Evolutionary conservation across 371 early-diverging fungal genomes (phyloP).

Genomic region (Dentiscutata heterogama): DNA sequence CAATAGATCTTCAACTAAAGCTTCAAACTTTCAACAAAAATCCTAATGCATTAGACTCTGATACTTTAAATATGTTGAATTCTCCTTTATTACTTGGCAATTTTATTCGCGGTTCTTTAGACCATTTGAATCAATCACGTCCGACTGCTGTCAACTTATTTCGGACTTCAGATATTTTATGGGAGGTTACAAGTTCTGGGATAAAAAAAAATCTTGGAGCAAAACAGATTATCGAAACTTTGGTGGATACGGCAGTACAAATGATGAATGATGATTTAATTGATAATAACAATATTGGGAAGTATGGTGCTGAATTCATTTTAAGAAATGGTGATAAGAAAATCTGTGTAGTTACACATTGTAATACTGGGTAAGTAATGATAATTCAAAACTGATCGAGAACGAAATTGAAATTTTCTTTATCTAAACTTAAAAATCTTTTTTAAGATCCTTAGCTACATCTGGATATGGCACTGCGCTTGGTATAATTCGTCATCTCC

Average conservation of each 20-base stretch:
- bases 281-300: conserved; percentile 92
- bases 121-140: conserved; percentile 88
- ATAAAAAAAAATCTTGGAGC: conserved; percentile 47
- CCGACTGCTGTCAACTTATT: conserved; percentile 98
- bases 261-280: conserved; percentile 89
- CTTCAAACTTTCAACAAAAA: conserved; percentile 23
- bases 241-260: conserved; percentile 80
- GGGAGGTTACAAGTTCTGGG: conserved; percentile 55
- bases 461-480: conserved; percentile 91
- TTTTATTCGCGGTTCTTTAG: conserved; percentile 73
- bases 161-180: conserved; percentile 87
- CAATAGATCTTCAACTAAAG: conserved; percentile 78
- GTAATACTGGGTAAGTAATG: conserved; percentile 89
- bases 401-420: conserved; percentile 21
- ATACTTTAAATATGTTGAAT: conserved; percentile 27
- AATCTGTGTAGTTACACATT: conserved; percentile 90
- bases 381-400: not conserved
- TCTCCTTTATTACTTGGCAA: conserved; percentile 55
- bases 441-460: conserved; percentile 76
- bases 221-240: conserved; percentile 62
- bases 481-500: conserved; percentile 88
- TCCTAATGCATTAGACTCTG: conserved; percentile 30
- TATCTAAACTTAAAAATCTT: not conserved
- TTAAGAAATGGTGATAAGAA: conserved; percentile 54
- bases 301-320: conserved; percentile 71